Evolutionary conservation across 331 rosid genomes (phyloP), one percentile per base, ranked within the genome.

Genomic region (Erythrophleum ivorense): DNA sequence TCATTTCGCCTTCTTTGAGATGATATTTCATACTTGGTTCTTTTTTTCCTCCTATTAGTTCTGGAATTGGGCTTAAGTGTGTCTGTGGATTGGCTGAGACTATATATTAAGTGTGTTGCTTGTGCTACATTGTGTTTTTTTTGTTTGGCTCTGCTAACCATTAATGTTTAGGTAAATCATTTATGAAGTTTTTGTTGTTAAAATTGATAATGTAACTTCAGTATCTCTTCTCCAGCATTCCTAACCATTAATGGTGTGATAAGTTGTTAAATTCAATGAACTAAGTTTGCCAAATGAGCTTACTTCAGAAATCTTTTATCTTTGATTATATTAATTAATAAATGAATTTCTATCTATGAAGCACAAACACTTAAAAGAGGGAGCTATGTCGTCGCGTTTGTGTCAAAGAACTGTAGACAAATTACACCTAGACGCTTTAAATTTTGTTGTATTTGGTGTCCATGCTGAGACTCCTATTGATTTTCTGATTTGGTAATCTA

Each of bases 71-170:
- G 48, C 4, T 31, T 33, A 7, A 7, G 31, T 31, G 55, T 50
- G 41, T 72, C 19, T 24, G 13, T 48, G 57, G 4, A 4, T 6
- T 14, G 45, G 62, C 45, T 71, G 60, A 71, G 45, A 15, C 62
- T 3, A 3, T 12, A 3, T 21, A 5, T 48, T 33, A 72, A 29
- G 24, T 13, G 9, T 72, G 36, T 69, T 45, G 18, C 15, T 24
- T 68, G 11, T 80, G 46, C 24, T 73, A 40, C 59, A 0, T 60
- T 24, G 19, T 80, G 68, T 64, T 80, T 4, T 75, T 65, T 75
- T 78, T 82, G 53, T 66, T 31, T 60, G 68, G 31, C 41, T 59
- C 67, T 36, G 2, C 16, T 67, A 13, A 29, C 70, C 70, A 14
- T 76, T 76, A 29, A 31, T 62, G 41, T 13, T 64, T 15, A 33